These are phyloP conservation scores for Penicillium riverlandense DNA, from an alignment of 495 filamentous ascomycete species.

Conservation along the genomic window DNA sequence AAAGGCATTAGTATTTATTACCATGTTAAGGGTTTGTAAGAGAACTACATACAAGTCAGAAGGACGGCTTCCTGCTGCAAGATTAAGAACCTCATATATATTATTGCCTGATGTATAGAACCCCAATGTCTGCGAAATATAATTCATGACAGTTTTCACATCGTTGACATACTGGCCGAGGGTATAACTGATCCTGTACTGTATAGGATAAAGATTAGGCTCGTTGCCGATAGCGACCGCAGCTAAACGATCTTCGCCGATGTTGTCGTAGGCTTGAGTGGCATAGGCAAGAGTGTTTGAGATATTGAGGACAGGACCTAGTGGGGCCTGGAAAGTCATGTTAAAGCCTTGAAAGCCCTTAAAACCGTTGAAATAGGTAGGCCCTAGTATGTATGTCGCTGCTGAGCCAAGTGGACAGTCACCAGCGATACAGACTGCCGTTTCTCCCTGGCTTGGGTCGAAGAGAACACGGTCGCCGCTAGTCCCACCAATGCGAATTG, in stretches of 20 bases:
- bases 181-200: background rate
- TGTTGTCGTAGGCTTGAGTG: slow-evolving; percentile 4
- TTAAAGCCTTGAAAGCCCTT: slow-evolving; percentile 5
- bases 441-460: slow-evolving; percentile 6
- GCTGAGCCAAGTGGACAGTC: background rate
- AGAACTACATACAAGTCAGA: no score
- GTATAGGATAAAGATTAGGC: slow-evolving; percentile 9
- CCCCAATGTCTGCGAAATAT: no score
- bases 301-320: slow-evolving; percentile 1
- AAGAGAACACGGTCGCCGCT: slow-evolving; percentile 9
- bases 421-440: slow-evolving; percentile 1
- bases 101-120: no score
- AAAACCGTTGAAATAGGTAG: slow-evolving; percentile 15
- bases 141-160: no score
- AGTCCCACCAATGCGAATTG: slow-evolving; percentile 19
- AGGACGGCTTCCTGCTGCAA: no score
- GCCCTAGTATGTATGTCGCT: slow-evolving; percentile 10
- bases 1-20: background rate
- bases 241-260: slow-evolving; percentile 9
- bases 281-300: slow-evolving; percentile 9
- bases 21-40: background rate
- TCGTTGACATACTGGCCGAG: slow-evolving; percentile 6
- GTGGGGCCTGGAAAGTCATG: slow-evolving; percentile 18
- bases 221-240: slow-evolving; percentile 21
- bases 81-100: no score